A percentile compares a stretch with the other conserved stretches of the same genome.
Conservation (phyloP, 108 stramenopile species). For the Nitzschia inconspicua region DNA sequence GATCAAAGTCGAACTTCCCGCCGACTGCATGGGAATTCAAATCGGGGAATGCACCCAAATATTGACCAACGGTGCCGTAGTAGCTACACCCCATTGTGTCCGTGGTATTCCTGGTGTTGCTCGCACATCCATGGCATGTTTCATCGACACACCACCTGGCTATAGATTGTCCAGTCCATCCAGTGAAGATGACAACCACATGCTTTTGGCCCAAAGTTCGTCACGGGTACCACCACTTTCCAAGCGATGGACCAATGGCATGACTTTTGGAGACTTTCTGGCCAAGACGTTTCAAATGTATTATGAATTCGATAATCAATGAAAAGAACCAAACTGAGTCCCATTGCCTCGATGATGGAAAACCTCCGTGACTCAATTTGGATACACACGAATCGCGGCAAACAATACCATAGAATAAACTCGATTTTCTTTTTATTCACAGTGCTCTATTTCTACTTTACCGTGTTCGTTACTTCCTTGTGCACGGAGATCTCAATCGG, state of each 20-base stretch:
- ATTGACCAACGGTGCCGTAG: conserved; percentile 77
- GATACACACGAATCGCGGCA: neutral
- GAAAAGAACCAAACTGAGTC: too few species aligned
- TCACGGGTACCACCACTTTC: conserved; percentile 72
- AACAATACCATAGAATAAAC: neutral
- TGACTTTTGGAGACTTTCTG: conserved; percentile 90
- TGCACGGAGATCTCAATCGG: too few species aligned
- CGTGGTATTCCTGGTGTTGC: conserved; percentile 53
- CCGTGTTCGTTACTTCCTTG: too few species aligned
- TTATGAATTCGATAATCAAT: conserved; percentile 47
- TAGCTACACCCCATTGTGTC: conserved; percentile 93
- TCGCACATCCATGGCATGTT: conserved; percentile 75
- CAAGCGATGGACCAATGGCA: conserved; percentile 70
- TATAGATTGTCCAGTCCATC: conserved; percentile 60
- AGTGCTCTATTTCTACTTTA: too few species aligned
- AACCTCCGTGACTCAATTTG: too few species aligned
- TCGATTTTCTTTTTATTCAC: neutral
- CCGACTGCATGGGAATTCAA: conserved; percentile 91
- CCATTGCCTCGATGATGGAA: too few species aligned
- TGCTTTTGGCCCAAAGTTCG: conserved; percentile 43
- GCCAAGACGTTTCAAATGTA: conserved; percentile 68
- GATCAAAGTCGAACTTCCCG: conserved; percentile 63
- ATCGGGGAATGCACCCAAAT: conserved; percentile 93
- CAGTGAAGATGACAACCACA: too few species aligned
- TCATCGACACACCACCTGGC: conserved; percentile 79